Conservation (phyloP, 345 rosid genomes). For the Boechera retrofracta region DNA sequence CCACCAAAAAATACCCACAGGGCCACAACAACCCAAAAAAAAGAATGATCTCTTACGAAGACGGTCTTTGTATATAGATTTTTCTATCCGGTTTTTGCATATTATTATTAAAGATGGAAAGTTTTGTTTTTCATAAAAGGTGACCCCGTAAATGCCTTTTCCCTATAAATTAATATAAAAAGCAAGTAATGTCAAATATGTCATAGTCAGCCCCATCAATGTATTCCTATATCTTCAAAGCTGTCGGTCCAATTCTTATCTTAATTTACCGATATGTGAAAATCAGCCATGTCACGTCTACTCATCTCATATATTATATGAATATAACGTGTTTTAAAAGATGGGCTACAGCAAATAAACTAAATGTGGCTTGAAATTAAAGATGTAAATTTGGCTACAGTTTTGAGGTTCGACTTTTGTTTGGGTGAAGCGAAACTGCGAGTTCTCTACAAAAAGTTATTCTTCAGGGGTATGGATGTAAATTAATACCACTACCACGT, state of each 20-base stretch:
- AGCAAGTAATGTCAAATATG: slow-evolving; percentile 26
- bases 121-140: slow-evolving; percentile 4
- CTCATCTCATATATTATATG: neutral
- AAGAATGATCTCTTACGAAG: neutral
- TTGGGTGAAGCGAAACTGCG: neutral
- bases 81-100: neutral
- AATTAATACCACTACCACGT: neutral
- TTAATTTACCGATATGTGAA: neutral
- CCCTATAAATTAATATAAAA: neutral
- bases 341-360: neutral
- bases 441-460: neutral
- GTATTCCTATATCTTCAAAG: slow-evolving; percentile 7
- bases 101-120: slow-evolving; percentile 24
- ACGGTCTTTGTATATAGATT: neutral
- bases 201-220: slow-evolving; percentile 25
- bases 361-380: neutral
- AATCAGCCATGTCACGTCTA: slow-evolving; percentile 23
- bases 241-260: slow-evolving; percentile 47
- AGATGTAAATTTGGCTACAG: neutral
- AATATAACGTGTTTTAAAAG: neutral
- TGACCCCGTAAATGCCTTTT: neutral
- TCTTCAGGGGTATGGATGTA: slow-evolving; percentile 18
- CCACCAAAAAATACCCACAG: slow-evolving; percentile 7
- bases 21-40: slow-evolving; percentile 4
- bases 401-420: neutral